Base-by-base conservation (phyloP, 352 stramenopile genomes). In the Blastocystis sp. region DNA sequence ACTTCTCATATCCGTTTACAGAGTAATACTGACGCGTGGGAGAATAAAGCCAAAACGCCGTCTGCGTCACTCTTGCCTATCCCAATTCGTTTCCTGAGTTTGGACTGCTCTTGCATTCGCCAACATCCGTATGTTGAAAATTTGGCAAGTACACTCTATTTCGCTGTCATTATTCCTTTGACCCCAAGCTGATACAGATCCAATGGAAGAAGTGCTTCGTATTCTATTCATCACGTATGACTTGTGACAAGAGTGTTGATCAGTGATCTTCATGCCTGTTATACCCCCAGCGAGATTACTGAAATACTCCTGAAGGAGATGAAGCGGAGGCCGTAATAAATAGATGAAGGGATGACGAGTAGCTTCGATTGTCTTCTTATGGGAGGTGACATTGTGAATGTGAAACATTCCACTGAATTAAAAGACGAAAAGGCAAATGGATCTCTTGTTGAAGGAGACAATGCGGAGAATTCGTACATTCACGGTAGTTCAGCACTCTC, bases 291-390 rank as follows among this genome's bases (percentile, higher is more conserved):
- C 21, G 4, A 40, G 0, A 34, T 75, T 40, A 1, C 27, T 32
- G 34, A n/a, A 11, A 54, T 48, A 0, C 7, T 75, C 4, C 34
- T n/a, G 21, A 56, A 7, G 21, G 42, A 51, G 24, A 53, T 75
- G 7, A 48, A 75, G 16, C 36, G 42, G 16, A 51, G 48, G 27
- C 32, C 63, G 63, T 75, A 53, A 11, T 11, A n/a, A 24, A 0
- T 75, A 16, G 2, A 24, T 51, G 3, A 34, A 53, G 7, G 29
- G 63, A 36, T 75, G 4, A 18, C n/a, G n/a, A 53, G 18, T 81
- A 81, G 69, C 36, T 63, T 32, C 36, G 69, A 81, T 64, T 63
- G 48, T 44, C 24, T 81, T 21, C 63, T 81, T 65, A 29, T 81
- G 9, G 69, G 69, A 36, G 69, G 69, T 3, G 69, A 81, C 42